phyloP scores from a whole-genome alignment of 2,329 filamentous ascomycete genomes.

The Verticillium dahliae region DNA sequence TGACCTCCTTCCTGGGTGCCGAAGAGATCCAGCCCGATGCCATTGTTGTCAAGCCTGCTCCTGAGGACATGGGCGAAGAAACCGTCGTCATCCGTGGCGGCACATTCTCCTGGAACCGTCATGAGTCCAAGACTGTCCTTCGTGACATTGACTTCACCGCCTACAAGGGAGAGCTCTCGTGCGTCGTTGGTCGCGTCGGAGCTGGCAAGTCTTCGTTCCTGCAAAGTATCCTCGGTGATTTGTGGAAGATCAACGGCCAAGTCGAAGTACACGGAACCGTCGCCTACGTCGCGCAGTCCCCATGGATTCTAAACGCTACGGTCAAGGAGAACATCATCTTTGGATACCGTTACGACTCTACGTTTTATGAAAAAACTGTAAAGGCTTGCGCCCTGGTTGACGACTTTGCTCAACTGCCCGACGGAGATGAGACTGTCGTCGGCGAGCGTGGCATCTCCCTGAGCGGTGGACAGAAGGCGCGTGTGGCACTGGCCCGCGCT shows the following conservation, averaged over 20 bases:
- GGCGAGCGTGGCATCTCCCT: slow-evolving; percentile 95
- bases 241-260: slow-evolving; percentile 82
- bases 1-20: slow-evolving; percentile 77
- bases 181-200: slow-evolving; percentile 90
- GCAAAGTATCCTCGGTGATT: slow-evolving; percentile 79
- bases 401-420: slow-evolving; percentile 86
- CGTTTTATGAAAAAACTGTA: slow-evolving; percentile 90
- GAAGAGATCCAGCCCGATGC: slow-evolving; percentile 89
- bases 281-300: slow-evolving; percentile 86
- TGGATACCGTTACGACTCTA: slow-evolving; percentile 85
- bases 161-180: slow-evolving; percentile 87
- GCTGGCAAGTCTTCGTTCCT: slow-evolving; percentile 91
- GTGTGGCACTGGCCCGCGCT: slow-evolving; percentile 83
- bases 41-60: slow-evolving; percentile 61
- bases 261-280: slow-evolving; percentile 76
- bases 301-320: slow-evolving; percentile 97
- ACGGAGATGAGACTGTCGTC: slow-evolving; percentile 94
- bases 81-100: slow-evolving; percentile 76
- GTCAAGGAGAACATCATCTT: slow-evolving; percentile 97
- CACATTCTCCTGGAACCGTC: slow-evolving; percentile 90
- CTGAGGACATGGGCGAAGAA: slow-evolving; percentile 75
- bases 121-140: slow-evolving; percentile 64
- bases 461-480: slow-evolving; percentile 92
- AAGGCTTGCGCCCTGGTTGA: slow-evolving; percentile 85
- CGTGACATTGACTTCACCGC: slow-evolving; percentile 83